Conservation (phyloP, 768 basidiomycete genomes). For the Psilocybe subaeruginosa region DNA sequence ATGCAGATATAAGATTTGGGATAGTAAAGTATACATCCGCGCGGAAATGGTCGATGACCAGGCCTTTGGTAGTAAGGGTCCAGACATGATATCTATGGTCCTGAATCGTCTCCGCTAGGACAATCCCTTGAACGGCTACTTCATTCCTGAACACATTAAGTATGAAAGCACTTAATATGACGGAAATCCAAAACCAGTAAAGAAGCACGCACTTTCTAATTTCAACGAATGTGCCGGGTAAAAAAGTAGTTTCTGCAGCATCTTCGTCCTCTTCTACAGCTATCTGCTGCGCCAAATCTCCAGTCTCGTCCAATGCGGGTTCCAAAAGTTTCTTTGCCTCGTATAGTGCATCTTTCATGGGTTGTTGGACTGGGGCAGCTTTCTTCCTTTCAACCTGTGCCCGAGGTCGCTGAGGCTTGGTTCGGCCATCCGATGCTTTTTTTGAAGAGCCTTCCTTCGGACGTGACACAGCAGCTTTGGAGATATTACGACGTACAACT, state of each 20-base stretch:
- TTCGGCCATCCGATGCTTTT: neutral
- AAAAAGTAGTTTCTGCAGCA: neutral
- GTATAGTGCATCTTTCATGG: neutral
- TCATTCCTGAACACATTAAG: slow-evolving; percentile 32
- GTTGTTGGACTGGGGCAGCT: neutral
- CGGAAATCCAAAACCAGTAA: slow-evolving; percentile 1
- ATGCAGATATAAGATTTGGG: slow-evolving; percentile 53
- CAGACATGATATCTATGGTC: slow-evolving; percentile 23
- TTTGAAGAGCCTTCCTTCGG: slow-evolving; percentile 1
- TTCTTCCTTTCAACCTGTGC: neutral
- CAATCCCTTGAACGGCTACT: slow-evolving; percentile 32
- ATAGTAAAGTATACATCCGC: slow-evolving; percentile 64
- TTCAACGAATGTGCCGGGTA: slow-evolving; percentile 55
- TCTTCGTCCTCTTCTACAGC: slow-evolving; percentile 9
- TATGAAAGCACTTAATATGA: slow-evolving; percentile 12
- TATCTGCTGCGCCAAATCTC: neutral
- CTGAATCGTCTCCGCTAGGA: slow-evolving; percentile 31
- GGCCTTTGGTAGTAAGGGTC: slow-evolving; percentile 49
- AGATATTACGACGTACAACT: neutral
- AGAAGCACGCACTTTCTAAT: slow-evolving; percentile 43
- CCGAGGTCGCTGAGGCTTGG: neutral
- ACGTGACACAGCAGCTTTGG: neutral
- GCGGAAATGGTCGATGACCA: slow-evolving; percentile 49
- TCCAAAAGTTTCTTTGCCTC: neutral
- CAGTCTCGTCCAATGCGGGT: neutral